Conservation (phyloP, 1,284 basidiomycete genomes). For the Megacollybia platyphylla region DNA sequence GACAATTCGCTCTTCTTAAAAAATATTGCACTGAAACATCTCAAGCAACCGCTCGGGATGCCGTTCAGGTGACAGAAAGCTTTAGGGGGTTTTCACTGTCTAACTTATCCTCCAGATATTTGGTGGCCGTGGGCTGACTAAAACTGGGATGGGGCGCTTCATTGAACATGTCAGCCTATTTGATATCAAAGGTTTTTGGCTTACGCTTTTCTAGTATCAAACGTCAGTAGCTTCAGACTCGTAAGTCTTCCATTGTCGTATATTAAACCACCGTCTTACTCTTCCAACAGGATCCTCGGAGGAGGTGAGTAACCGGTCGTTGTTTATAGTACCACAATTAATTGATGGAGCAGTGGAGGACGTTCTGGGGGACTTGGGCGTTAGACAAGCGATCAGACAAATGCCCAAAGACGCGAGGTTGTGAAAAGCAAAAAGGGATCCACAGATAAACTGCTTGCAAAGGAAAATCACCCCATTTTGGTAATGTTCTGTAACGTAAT, state of each 20-base stretch:
- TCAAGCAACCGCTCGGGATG: constrained; percentile 67
- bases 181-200: not conserved
- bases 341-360: constrained; percentile 44
- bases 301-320: not conserved
- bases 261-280: not conserved
- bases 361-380: constrained; percentile 51
- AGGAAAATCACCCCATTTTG: not conserved
- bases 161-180: constrained; percentile 38
- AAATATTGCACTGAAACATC: constrained; percentile 54
- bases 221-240: not conserved
- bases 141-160: constrained; percentile 56
- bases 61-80: constrained; percentile 40
- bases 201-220: not conserved
- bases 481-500: no score
- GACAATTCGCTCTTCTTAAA: constrained; percentile 72
- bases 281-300: not conserved
- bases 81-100: not conserved
- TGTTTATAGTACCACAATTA: no score
- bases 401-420: constrained; percentile 43
- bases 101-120: constrained; percentile 40
- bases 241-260: not conserved
- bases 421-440: constrained; percentile 13
- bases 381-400: constrained; percentile 55
- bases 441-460: not conserved
- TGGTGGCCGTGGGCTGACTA: constrained; percentile 70